Evolutionary conservation across 192 early-diverging fungal genomes (phyloP).

Genomic region (Chytriomyces hyalinus): DNA sequence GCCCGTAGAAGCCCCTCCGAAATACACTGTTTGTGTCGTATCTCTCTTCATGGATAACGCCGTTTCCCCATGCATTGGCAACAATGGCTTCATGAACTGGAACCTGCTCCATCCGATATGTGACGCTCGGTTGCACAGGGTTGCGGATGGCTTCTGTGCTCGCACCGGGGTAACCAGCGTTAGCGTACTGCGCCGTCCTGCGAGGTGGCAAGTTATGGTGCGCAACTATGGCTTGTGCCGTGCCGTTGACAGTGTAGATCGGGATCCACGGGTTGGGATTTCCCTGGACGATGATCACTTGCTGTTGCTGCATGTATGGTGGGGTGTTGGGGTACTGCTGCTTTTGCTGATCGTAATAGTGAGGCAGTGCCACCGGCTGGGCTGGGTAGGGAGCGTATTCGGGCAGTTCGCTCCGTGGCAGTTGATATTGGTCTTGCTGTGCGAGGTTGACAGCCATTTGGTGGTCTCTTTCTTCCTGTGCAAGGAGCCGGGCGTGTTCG

Average conservation of each 20-base stretch:
- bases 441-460: neutral
- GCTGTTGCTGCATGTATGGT: neutral
- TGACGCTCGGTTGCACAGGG: conserved; percentile 4
- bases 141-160: conserved; percentile 11
- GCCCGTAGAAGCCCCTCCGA: neutral
- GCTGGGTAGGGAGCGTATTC: neutral
- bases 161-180: conserved; percentile 23
- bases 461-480: neutral
- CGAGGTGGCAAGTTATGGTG: conserved; percentile 22
- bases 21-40: conserved; percentile 12
- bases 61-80: neutral
- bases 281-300: neutral
- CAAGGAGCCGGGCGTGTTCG: neutral
- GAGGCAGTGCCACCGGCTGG: neutral
- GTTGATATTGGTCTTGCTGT: conserved; percentile 4
- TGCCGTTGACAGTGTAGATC: conserved; percentile 5
- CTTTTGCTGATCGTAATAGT: neutral
- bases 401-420: neutral
- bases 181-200: conserved; percentile 15
- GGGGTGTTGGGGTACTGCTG: neutral
- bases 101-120: neutral
- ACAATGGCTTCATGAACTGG: conserved; percentile 16
- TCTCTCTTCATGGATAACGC: conserved; percentile 10
- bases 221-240: neutral
- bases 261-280: neutral